phyloP scores from a whole-genome alignment of 2,329 filamentous ascomycete species.

The Sclerotinia subarctica region DNA sequence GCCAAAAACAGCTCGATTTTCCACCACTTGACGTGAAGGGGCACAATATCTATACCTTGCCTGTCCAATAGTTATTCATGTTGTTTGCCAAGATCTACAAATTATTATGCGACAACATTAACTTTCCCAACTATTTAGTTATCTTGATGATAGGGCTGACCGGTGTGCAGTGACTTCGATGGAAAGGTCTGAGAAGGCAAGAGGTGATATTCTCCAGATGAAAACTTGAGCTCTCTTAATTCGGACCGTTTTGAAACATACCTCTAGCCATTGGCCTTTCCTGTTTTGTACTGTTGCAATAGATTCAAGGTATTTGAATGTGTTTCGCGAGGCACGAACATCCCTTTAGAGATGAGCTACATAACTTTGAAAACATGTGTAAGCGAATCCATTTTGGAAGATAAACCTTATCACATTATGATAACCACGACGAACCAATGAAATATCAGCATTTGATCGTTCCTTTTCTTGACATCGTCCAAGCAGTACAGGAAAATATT shows the following conservation, averaged over 20 bases:
- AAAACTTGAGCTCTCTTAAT: background rate
- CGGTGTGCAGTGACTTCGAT: background rate
- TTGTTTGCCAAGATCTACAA: background rate
- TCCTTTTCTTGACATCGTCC: background rate
- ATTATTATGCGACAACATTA: background rate
- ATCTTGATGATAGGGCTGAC: background rate
- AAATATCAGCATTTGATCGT: background rate
- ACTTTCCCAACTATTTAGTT: background rate
- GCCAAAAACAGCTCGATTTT: constrained; percentile 13
- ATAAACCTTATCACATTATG: constrained; percentile 19
- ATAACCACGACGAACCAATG: constrained; percentile 1
- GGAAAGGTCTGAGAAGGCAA: background rate
- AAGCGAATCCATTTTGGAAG: constrained; percentile 9
- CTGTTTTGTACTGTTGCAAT: background rate
- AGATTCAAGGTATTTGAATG: background rate
- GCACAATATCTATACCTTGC: background rate
- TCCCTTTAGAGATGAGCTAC: background rate
- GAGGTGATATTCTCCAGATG: background rate
- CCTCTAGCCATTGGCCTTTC: background rate
- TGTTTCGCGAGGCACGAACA: background rate
- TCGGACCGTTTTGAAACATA: background rate
- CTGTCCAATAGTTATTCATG: too few relatives aligned
- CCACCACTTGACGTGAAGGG: background rate
- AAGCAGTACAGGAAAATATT: background rate
- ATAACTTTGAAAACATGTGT: background rate